Base-by-base conservation (phyloP, 495 filamentous ascomycete genomes). In the Penicillium roqueforti region DNA sequence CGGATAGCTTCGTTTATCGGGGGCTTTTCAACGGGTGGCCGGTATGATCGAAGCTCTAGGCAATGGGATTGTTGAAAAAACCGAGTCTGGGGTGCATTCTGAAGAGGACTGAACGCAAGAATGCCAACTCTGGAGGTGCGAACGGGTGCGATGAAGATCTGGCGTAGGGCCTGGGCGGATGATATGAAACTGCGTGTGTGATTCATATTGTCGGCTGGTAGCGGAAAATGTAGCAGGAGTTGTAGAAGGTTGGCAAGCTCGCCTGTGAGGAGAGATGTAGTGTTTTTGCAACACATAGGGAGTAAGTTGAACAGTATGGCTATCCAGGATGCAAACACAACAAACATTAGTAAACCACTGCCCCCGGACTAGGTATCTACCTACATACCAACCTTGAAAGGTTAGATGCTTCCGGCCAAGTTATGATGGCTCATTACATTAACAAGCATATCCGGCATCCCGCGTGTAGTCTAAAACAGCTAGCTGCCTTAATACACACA, bases 1-100 rank as follows among this genome's bases (percentile, higher is more conserved):
- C 54, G 59, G 55, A 90, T 90, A n/a, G 76, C 70, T 56, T 80
- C 64, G 62, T 89, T 79, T 43, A 67, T 76, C 38, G 5, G 47
- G 47, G 13, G 51, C 54, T 25, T 52, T 32, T 51, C 53, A 36
- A 39, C 52, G 11, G 46, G 45, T 39, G 44, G 55, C 1, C 50
- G 50, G 20, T 52, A 44, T 36, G 34, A 39, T 19, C 38, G 25
- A 1, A 40, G 36, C 10, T 40, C 56, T 23, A 62, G 59, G 18
- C 43, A 47, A 14, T 28, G 56, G 20, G 40, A 53, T 18, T 48
- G 41, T 39, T 58, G 64, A 18, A 61, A 52, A 5, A 25, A 43
- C 10, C 61, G 47, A 20, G 26, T 8, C 49, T 66, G 60, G 2
- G 44, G 10, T 7, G 40, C 52, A 43, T 56, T 51, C 9, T 47